These are phyloP conservation scores for Pythium oligandrum DNA, from an alignment of 352 stramenopile genomes.

Conservation along the genomic window DNA sequence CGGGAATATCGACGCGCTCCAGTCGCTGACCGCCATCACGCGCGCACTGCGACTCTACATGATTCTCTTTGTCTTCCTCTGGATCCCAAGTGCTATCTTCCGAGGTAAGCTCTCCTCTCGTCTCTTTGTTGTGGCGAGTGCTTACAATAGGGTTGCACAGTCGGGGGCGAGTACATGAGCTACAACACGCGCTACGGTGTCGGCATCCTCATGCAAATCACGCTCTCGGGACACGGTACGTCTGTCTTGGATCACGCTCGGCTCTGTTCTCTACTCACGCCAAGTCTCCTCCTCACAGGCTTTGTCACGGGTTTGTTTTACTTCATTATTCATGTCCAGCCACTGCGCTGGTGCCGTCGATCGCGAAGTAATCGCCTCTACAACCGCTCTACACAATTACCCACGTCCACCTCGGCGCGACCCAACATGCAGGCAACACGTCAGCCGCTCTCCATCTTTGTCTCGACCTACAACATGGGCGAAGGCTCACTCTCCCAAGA, in stretches of 20 bases:
- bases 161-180: too few species aligned
- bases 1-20: constrained; percentile 56
- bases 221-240: constrained; percentile 41
- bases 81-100: constrained; percentile 57
- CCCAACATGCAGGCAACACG: constrained; percentile 29
- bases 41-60: constrained; percentile 71
- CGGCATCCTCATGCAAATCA: constrained; percentile 62
- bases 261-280: not conserved
- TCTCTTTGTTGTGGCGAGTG: constrained; percentile 3
- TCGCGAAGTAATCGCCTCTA: not conserved
- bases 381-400: too few species aligned
- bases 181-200: constrained; percentile 8
- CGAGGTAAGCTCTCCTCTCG: constrained; percentile 31
- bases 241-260: not conserved
- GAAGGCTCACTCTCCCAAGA: constrained; percentile 53
- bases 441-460: constrained; percentile 60
- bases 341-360: constrained; percentile 10
- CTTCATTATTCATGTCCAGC: constrained; percentile 10
- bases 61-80: constrained; percentile 61
- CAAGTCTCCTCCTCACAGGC: constrained; percentile 11
- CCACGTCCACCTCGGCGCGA: too few species aligned
- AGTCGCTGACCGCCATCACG: constrained; percentile 58
- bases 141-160: not conserved
- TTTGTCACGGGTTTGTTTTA: constrained; percentile 68
- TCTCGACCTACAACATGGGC: constrained; percentile 85